phyloP scores from a whole-genome alignment of 306 rosid species.

The Coriaria nepalensis region DNA sequence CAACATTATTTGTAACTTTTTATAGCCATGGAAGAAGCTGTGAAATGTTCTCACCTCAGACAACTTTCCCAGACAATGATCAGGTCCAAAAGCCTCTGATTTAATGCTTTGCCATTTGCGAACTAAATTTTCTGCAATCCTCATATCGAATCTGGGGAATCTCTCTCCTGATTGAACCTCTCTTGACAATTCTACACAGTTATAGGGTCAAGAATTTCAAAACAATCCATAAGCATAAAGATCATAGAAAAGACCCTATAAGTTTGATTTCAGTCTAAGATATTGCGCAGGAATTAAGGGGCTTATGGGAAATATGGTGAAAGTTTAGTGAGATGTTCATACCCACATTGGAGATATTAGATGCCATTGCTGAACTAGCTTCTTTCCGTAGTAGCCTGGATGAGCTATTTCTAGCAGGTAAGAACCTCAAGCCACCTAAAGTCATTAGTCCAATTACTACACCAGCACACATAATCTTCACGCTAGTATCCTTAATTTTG shows the following conservation, averaged over 20 bases:
- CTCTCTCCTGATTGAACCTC: constrained; percentile 39
- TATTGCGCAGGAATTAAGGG: neutral
- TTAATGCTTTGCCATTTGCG: constrained; percentile 80
- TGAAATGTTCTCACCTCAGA: constrained; percentile 39
- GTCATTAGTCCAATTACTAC: constrained; percentile 71
- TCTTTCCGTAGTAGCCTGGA: constrained; percentile 24
- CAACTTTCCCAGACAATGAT: constrained; percentile 48
- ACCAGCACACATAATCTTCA: constrained; percentile 82
- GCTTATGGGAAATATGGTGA: neutral
- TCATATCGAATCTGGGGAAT: constrained; percentile 69
- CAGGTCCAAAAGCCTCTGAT: constrained; percentile 85
- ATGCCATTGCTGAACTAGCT: constrained; percentile 33
- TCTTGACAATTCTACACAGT: constrained; percentile 28
- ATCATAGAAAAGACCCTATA: constrained; percentile 1
- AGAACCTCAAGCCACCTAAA: constrained; percentile 48
- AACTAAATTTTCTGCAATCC: constrained; percentile 79
- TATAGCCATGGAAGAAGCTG: neutral
- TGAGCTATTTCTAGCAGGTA: constrained; percentile 41
- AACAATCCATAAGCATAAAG: neutral
- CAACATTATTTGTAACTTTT: too few relatives aligned
- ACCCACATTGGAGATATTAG: constrained; percentile 44
- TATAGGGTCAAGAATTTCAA: constrained; percentile 3
- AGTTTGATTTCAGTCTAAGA: constrained; percentile 4
- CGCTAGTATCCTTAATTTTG: constrained; percentile 57
- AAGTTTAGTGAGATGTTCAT: constrained; percentile 10